Evolutionary conservation across 805 yeast species (phyloP), one percentile per base, ranked within the genome.

Genomic region (Pichia heedii): DNA sequence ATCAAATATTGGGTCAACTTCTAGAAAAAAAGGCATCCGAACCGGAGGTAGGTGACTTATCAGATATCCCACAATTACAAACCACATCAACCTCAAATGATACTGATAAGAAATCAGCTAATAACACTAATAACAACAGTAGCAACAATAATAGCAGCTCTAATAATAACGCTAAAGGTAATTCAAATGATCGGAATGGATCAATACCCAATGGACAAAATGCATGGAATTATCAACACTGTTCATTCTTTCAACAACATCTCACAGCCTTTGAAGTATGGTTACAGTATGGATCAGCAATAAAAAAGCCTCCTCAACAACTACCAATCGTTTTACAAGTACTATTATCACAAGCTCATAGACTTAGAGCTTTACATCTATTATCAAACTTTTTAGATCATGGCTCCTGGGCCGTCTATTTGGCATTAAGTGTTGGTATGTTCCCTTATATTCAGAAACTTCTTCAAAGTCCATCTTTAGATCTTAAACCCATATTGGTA

Each of bases 361-460:
- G 98, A 48, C 73, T 90, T 15, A 66, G 97, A 24, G 97, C 98
- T 0, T 68, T 93, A 41, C 84, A 85, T 32, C 60, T 93, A 44
- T 69, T 93, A 12, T 82, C 95, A 4, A 76, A 85, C 53, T 93
- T 90, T 58, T 68, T 93, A 36, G 98, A 93, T 61, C 65, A 93
- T 32, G 98, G 98, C 0, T 96, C 98, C 0, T 87, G 96, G 94
- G 97, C 98, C 0, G 97, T 93, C 0, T 85, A 88, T 54, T 67
- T 89, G 26, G 94, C 97, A 0, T 66, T 93, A 27, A 85, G 96
- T 8, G 89, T 93, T 50, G 97, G 97, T 20, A 90, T 93, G 26
- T 93, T 90, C 62, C 97, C 97, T 0, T 93, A 93, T 57, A 95
- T 93, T 27, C 68, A 90, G 43, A 87, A 89, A 54, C 70, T 93